A percentile compares a stretch with the other conserved stretches of the same genome.
Evolutionary conservation across 305 asterid species (phyloP).

Genomic region (Fraxinus sp.): DNA sequence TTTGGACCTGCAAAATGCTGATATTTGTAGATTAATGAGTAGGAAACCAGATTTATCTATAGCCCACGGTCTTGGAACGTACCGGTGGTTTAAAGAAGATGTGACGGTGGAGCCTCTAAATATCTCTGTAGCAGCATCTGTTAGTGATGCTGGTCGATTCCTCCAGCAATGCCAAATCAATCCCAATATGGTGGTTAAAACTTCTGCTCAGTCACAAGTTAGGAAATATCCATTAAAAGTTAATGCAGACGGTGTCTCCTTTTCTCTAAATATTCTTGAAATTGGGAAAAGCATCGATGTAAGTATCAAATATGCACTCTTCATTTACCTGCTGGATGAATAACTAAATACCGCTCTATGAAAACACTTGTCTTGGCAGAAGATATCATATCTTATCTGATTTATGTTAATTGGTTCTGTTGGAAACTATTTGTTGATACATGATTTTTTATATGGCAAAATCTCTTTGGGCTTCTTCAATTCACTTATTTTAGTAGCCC

Average conservation of each 20-base stretch:
- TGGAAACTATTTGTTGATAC: not conserved
- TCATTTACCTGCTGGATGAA: not conserved
- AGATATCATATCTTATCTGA: not conserved
- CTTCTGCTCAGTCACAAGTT: constrained; percentile 40
- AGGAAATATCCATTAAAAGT: constrained; percentile 53
- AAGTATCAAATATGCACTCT: constrained; percentile 27
- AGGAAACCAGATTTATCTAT: constrained; percentile 41
- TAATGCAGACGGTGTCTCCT: constrained; percentile 47
- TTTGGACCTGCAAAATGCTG: constrained; percentile 68
- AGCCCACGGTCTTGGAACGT: constrained; percentile 95
- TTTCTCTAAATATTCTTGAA: constrained; percentile 62
- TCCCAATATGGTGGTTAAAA: constrained; percentile 45
- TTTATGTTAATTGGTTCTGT: not conserved
- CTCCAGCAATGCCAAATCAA: constrained; percentile 61
- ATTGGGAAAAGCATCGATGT: constrained; percentile 64
- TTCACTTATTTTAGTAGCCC: not conserved
- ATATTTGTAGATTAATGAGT: constrained; percentile 44
- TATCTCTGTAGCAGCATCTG: constrained; percentile 60
- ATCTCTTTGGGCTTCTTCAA: not conserved
- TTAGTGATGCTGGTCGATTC: constrained; percentile 59
- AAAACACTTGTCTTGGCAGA: not conserved
- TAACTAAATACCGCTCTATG: not conserved
- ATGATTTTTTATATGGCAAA: not conserved
- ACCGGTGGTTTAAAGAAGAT: constrained; percentile 84
- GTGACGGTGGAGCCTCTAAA: constrained; percentile 52